These are phyloP conservation scores for Skeletonema tropicum DNA, from an alignment of 108 stramenopile species.

Conservation along the genomic window DNA sequence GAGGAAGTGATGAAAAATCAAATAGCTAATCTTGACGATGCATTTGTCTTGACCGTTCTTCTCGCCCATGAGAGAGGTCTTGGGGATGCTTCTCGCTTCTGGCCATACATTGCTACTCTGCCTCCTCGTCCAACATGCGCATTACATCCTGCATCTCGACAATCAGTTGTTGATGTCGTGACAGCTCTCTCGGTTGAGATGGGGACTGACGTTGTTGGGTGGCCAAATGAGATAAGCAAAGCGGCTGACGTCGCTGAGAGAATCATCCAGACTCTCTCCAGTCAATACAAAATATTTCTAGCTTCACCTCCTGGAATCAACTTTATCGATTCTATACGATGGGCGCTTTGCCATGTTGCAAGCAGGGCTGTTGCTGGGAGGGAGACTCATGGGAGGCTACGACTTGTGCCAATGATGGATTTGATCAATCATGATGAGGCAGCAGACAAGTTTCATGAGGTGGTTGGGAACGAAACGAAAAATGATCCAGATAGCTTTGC, in stretches of 20 bases:
- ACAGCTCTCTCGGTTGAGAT: slow-evolving; percentile 69
- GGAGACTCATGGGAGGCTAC: slow-evolving; percentile 61
- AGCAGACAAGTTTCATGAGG: slow-evolving; percentile 77
- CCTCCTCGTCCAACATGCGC: slow-evolving; percentile 80
- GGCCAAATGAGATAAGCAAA: slow-evolving; percentile 74
- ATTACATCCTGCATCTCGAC: slow-evolving; percentile 56
- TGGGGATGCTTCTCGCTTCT: slow-evolving; percentile 62
- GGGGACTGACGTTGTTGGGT: slow-evolving; percentile 74
- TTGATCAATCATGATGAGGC: slow-evolving; percentile 83
- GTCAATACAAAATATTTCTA: slow-evolving; percentile 51
- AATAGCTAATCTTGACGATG: slow-evolving; percentile 74
- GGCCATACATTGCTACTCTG: slow-evolving; percentile 83
- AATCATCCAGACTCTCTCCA: slow-evolving; percentile 49
- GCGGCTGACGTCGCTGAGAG: slow-evolving; percentile 63
- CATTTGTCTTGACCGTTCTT: slow-evolving; percentile 60
- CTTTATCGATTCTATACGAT: slow-evolving; percentile 54
- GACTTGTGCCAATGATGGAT: slow-evolving; percentile 79
- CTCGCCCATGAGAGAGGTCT: slow-evolving; percentile 80
- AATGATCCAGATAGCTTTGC: slow-evolving; percentile 33
- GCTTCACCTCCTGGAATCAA: slow-evolving; percentile 40
- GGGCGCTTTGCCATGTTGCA: slow-evolving; percentile 86
- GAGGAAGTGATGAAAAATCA: slow-evolving; percentile 33
- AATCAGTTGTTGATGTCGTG: slow-evolving; percentile 71
- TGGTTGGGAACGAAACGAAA: slow-evolving; percentile 60
- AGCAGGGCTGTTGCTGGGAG: slow-evolving; percentile 74